Conservation (phyloP, 2,329 filamentous ascomycete species). For the Ascomycota sp. region DNA sequence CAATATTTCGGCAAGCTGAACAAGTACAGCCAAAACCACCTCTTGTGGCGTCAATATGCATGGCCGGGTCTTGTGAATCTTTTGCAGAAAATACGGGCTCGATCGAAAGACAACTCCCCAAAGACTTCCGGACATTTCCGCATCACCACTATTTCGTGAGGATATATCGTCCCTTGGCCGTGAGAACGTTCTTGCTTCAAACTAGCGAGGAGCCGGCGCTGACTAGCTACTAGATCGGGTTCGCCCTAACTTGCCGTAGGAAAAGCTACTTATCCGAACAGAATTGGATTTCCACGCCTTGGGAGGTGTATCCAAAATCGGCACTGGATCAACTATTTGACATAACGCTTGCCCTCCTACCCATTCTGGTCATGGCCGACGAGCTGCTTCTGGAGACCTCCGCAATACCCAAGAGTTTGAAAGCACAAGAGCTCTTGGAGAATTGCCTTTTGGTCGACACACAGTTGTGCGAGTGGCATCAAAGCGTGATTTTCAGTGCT, state of each 20-base stretch:
- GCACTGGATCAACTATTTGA: slow-evolving; percentile 30
- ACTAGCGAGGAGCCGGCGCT: neutral
- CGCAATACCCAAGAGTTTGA: slow-evolving; percentile 18
- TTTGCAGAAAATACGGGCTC: slow-evolving; percentile 12
- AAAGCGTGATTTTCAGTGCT: slow-evolving; percentile 8
- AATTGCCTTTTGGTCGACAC: slow-evolving; percentile 24
- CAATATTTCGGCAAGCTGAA: neutral
- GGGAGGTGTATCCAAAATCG: slow-evolving; percentile 27
- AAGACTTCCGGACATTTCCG: slow-evolving; percentile 26
- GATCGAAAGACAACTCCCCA: slow-evolving; percentile 21
- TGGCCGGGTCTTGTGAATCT: slow-evolving; percentile 15
- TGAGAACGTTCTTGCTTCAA: slow-evolving; percentile 12
- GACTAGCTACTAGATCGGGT: slow-evolving; percentile 15
- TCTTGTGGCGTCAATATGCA: slow-evolving; percentile 12
- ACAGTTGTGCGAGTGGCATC: slow-evolving; percentile 25
- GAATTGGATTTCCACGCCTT: slow-evolving; percentile 30
- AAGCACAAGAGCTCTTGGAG: slow-evolving; percentile 24
- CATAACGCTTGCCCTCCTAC: slow-evolving; percentile 22
- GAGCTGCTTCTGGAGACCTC: slow-evolving; percentile 16
- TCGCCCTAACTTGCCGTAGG: slow-evolving; percentile 26
- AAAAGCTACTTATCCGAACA: slow-evolving; percentile 26
- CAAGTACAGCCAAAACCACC: slow-evolving; percentile 21
- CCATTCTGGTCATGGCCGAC: slow-evolving; percentile 23
- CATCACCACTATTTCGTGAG: slow-evolving; percentile 34
- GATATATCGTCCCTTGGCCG: slow-evolving; percentile 28